Conservation (phyloP, 371 early-diverging fungal genomes). For the Capniomyces stellatus region DNA sequence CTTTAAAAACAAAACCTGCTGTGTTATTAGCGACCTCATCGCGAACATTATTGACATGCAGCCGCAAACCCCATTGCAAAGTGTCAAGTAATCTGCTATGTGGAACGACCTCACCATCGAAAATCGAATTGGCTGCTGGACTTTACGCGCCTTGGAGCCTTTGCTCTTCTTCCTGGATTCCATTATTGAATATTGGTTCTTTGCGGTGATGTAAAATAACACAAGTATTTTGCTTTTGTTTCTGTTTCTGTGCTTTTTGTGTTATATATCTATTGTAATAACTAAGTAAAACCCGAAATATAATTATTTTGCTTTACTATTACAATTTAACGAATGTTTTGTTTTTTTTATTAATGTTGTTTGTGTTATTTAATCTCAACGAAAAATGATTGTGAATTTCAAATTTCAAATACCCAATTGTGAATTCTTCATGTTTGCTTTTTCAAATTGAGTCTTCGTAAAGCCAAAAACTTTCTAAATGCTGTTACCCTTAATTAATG, state of each 20-base stretch:
- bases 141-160: not conserved
- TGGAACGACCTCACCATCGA: constrained; percentile 39
- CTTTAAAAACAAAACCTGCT: constrained; percentile 40
- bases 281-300: not conserved
- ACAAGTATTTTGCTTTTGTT: not conserved
- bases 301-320: not conserved
- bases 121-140: constrained; percentile 17
- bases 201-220: not conserved
- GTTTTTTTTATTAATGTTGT: too few relatives aligned
- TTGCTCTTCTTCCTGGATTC: too few relatives aligned
- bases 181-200: too few relatives aligned
- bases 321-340: too few relatives aligned
- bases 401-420: too few relatives aligned
- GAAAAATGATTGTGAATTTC: too few relatives aligned
- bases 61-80: constrained; percentile 75
- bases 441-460: too few relatives aligned
- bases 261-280: not conserved
- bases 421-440: too few relatives aligned
- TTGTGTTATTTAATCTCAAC: too few relatives aligned
- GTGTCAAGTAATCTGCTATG: constrained; percentile 67
- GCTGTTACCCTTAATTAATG: too few relatives aligned
- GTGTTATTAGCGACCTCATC: constrained; percentile 55
- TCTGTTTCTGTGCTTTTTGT: not conserved
- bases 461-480: too few relatives aligned
- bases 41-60: constrained; percentile 57